phyloP scores from a whole-genome alignment of 495 filamentous ascomycete genomes.

The Aspergillus panamensis region DNA sequence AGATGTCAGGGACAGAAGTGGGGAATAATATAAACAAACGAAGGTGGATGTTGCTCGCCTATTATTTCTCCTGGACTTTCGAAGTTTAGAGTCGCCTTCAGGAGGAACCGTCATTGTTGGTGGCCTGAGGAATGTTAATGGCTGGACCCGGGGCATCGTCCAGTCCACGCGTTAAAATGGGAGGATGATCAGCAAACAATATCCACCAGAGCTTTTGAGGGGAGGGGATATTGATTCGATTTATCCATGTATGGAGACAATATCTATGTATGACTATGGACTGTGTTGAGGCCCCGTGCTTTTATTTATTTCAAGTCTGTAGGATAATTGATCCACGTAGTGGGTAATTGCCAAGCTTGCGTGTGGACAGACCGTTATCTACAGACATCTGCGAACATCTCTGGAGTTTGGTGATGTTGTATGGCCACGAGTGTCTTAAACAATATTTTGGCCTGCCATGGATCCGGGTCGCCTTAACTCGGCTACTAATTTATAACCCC shows the following conservation, averaged over 20 bases:
- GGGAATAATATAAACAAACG: too few species aligned
- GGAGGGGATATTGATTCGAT: too few species aligned
- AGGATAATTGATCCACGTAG: background rate
- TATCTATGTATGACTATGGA: background rate
- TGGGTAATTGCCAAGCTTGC: too few species aligned
- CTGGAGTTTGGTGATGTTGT: background rate
- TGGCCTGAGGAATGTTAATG: background rate
- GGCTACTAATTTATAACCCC: background rate
- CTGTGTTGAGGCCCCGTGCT: background rate
- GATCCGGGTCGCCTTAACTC: background rate
- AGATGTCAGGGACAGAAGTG: too few species aligned
- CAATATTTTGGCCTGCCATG: background rate
- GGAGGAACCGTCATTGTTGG: background rate
- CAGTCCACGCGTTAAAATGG: background rate
- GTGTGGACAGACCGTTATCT: background rate
- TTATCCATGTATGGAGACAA: too few species aligned
- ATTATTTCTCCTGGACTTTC: too few species aligned
- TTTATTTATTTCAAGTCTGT: too few species aligned
- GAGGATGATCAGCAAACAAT: slow-evolving; percentile 2
- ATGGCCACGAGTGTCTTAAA: background rate
- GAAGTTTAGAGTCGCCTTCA: too few species aligned
- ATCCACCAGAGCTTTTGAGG: background rate
- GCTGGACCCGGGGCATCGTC: background rate
- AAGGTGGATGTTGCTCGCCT: too few species aligned
- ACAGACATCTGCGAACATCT: too few species aligned